Conservation (phyloP, 306 rosid species). For the Vigna unguiculata region DNA sequence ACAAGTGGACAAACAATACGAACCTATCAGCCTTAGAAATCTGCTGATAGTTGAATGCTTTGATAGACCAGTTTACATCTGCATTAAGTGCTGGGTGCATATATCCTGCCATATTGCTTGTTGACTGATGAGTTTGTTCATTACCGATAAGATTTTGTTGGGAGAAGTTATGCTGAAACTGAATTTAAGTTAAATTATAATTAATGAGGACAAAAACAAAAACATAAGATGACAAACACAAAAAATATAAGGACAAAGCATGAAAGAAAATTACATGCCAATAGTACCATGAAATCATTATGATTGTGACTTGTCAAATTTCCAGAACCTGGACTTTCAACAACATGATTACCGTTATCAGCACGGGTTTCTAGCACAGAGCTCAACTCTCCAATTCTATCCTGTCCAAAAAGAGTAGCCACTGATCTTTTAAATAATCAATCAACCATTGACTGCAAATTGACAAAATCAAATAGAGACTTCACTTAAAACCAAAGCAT, state of each 20-base stretch:
- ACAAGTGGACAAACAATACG: slow-evolving; percentile 20
- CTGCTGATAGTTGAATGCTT: slow-evolving; percentile 45
- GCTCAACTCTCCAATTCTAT: slow-evolving; percentile 72
- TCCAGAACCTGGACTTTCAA: slow-evolving; percentile 55
- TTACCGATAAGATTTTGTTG: slow-evolving; percentile 47
- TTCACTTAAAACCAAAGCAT: slow-evolving; percentile 29
- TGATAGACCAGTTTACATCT: slow-evolving; percentile 42
- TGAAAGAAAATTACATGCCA: slow-evolving; percentile 49
- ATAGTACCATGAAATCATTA: slow-evolving; percentile 63
- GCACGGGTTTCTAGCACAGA: slow-evolving; percentile 54
- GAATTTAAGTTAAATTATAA: slow-evolving; percentile 29
- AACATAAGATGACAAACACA: slow-evolving; percentile 15
- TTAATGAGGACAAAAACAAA: slow-evolving; percentile 21
- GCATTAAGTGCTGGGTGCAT: slow-evolving; percentile 51
- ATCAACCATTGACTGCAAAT: slow-evolving; percentile 17
- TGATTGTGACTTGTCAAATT: slow-evolving; percentile 55
- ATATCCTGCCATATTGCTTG: slow-evolving; percentile 47
- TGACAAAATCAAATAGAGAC: slow-evolving; percentile 7
- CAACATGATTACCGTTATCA: slow-evolving; percentile 62
- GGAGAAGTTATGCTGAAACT: slow-evolving; percentile 61
- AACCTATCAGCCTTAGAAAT: slow-evolving; percentile 55
- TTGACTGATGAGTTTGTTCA: slow-evolving; percentile 50
- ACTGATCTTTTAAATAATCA: slow-evolving; percentile 32
- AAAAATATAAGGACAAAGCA: slow-evolving; percentile 6
- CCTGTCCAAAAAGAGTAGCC: slow-evolving; percentile 57